phyloP scores from a whole-genome alignment of 164 flowering plant species.

The Annona cherimola region DNA sequence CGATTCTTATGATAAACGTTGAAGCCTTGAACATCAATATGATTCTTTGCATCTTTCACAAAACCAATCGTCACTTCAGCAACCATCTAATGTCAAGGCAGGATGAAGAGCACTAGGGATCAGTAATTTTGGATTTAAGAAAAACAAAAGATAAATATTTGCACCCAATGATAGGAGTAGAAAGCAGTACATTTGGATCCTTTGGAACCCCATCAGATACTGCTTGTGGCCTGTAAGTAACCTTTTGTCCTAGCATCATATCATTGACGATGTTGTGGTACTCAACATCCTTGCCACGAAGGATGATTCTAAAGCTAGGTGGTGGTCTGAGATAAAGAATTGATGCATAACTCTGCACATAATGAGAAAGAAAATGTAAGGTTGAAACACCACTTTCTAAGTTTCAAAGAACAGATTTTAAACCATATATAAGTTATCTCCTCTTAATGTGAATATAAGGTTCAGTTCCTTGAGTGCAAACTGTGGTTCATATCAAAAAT shows the following conservation, averaged over 20 bases:
- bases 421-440: no score
- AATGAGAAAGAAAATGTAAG: neutral
- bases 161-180: neutral
- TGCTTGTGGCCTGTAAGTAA: slow-evolving; percentile 67
- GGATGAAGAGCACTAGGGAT: neutral
- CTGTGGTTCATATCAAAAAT: no score
- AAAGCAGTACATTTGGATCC: slow-evolving; percentile 40
- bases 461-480: no score
- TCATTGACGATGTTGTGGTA: slow-evolving; percentile 91
- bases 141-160: neutral
- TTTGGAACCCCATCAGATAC: slow-evolving; percentile 48
- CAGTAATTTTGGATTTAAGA: neutral
- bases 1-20: slow-evolving; percentile 96
- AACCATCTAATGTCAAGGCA: slow-evolving; percentile 37
- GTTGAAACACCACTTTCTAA: neutral
- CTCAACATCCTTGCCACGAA: slow-evolving; percentile 85
- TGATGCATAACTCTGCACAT: slow-evolving; percentile 79
- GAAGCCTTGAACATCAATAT: slow-evolving; percentile 92
- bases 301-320: slow-evolving; percentile 62
- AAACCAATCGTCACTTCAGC: slow-evolving; percentile 87
- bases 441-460: no score
- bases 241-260: slow-evolving; percentile 63
- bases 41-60: slow-evolving; percentile 89
- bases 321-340: slow-evolving; percentile 87
- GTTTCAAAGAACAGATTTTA: no score